Base-by-base conservation (phyloP, 2,329 filamentous ascomycete species). In the Sphaerostilbella broomeana region DNA sequence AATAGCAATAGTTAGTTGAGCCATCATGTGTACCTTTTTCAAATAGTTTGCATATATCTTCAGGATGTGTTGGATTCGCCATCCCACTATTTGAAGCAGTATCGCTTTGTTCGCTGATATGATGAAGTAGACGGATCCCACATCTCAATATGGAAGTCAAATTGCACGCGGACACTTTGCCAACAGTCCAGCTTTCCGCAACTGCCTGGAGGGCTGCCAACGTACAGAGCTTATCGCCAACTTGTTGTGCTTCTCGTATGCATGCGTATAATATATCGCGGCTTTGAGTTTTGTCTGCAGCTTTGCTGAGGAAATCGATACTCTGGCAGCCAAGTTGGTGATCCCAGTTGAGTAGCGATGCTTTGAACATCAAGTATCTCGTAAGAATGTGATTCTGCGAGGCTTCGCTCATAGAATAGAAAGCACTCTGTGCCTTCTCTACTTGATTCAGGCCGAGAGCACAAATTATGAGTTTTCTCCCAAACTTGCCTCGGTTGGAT, bases 221-320 rank as follows among this genome's bases (percentile, higher is more conserved):
- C 0, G 80, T 75, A 46, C 81, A 77, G 0, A 65, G 46, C 35
- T 73, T 79, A 45, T 86, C 75, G 0, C 79, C 77, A 1, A 67
- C 65, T 46, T 77, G 68, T 35, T 88, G 79, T 3, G 86, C 83
- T 57, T 94, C 86, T 19, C 86, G 64, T 16, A 86, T 76, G 51
- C 88, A 95, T 1, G 86, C 84, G 47, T 89, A 87, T 1, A 95
- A 67, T 29, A 87, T 75, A 11, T 78, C 77, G 15, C 69, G 65
- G 2, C 47, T 50, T 20, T 51, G 41, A 22, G 80, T 73, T 16
- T 72, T 69, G 1, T 65, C 56, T 0, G 69, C 66, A 6, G 65
- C 56, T n/a, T 67, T 67, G 40, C 70, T 72, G 18, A 95, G 63
- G 2, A 62, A 57, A 18, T 77, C 65, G 3, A 94, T 70, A 52